A percentile compares a stretch with the other conserved stretches of the same genome.
phyloP scores from a whole-genome alignment of 306 rosid species.

The Vachellia collinsii region DNA sequence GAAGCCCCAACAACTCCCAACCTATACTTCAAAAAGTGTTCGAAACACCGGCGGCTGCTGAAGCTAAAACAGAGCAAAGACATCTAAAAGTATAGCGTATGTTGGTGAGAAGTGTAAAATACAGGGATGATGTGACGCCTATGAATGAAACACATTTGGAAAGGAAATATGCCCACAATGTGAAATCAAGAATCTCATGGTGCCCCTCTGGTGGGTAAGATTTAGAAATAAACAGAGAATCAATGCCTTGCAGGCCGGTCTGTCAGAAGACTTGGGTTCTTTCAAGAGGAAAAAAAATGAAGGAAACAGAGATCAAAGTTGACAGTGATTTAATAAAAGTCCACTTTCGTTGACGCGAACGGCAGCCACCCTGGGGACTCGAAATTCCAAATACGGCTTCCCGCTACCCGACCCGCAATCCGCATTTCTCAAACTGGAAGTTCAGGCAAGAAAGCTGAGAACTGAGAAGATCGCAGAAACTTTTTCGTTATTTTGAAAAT shows the following conservation, averaged over 20 bases:
- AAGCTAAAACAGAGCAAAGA: background rate
- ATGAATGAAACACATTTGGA: background rate
- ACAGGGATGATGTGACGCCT: background rate
- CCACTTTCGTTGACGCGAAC: background rate
- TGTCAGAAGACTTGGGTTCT: background rate
- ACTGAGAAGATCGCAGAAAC: background rate
- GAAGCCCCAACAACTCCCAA: background rate
- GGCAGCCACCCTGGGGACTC: background rate
- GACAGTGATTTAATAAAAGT: background rate
- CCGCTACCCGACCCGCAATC: background rate
- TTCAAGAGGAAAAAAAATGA: background rate
- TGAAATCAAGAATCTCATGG: conserved; percentile 12
- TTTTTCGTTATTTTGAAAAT: no score
- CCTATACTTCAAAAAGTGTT: background rate
- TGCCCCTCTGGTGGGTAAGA: background rate
- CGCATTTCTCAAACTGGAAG: background rate
- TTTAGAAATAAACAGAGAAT: background rate
- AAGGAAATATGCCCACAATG: background rate
- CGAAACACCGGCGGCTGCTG: background rate
- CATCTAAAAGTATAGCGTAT: background rate
- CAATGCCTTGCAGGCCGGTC: background rate
- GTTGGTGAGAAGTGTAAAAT: background rate
- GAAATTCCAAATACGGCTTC: background rate
- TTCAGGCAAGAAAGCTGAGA: background rate
- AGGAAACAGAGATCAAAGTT: background rate